Base-by-base conservation (phyloP, 2,329 filamentous ascomycete genomes). In the Myriosclerotinia scirpicola region DNA sequence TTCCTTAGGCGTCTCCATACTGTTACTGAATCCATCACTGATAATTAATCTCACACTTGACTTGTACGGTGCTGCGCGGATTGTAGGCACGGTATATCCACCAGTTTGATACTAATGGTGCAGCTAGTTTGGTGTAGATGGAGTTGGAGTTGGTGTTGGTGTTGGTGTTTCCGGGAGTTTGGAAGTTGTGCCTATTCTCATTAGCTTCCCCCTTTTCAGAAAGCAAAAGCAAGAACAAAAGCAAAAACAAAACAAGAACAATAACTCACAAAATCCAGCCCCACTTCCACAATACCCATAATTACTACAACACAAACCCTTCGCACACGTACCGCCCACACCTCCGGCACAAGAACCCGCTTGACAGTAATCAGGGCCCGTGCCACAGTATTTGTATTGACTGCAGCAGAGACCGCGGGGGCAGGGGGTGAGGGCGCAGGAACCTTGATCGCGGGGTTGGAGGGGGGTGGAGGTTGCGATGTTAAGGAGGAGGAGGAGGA, bases 311-410 rank as follows among this genome's bases (percentile, higher is more conserved):
- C 69, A 71, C 4, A 63, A 48, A 1, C 68, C 69, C 0, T 60
- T 42, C 46, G 68, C 63, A 66, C 69, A 70, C 15, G 68, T 69
- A 5, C 69, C 69, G 9, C 69, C 69, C 30, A 69, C 66, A 12
- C 68, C 67, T 6, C 68, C 68, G 4, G 34, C 52, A 60, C 69
- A 71, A 17, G 65, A 67, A 0, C 67, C 69, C 5, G 46, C 14
- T 54, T 65, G 60, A 15, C 59, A 54, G 34, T 56, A 60, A 7
- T 46, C 64, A 0, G 55, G 34, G 2, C 64, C 64, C 9, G 55
- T 61, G 8, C 64, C 64, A 48, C 64, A 66, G 26, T 61, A 61
- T 8, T 54, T 20, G 11, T 54, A 66, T 8, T 40, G 14, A 11
- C 44, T 61, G 36, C 64, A 66, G 54, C 64, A 66, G 38, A 60